A percentile compares a stretch with the other conserved stretches of the same genome.
Conservation (phyloP, 352 stramenopile species). For the Globisporangium uncinulatum region DNA sequence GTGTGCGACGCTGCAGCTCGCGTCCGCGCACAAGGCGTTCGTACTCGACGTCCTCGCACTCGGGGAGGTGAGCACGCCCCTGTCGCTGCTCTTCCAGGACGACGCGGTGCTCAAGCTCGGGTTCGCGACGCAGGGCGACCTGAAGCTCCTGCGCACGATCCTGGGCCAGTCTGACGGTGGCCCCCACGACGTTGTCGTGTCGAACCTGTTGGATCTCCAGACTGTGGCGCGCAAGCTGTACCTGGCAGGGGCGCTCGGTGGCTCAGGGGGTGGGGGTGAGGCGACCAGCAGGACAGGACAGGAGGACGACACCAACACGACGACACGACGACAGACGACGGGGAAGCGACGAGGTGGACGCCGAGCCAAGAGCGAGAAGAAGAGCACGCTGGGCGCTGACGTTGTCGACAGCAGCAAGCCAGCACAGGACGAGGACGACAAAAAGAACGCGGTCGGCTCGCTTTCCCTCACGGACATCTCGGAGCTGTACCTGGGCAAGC, state of each 20-base stretch:
- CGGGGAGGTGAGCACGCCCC: constrained; percentile 19
- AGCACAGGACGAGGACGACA: constrained; percentile 4
- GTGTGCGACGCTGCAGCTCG: constrained; percentile 63
- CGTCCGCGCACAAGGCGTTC: constrained; percentile 49
- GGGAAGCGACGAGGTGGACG: background rate
- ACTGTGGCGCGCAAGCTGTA: constrained; percentile 33
- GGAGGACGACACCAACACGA: no score
- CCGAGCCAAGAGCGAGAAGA: background rate
- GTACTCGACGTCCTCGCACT: constrained; percentile 63
- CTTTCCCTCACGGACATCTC: constrained; percentile 47
- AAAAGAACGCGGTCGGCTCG: constrained; percentile 13
- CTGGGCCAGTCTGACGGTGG: constrained; percentile 16
- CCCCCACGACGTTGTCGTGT: constrained; percentile 25
- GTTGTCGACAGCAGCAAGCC: background rate
- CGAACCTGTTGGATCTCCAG: constrained; percentile 55
- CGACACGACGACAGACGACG: background rate
- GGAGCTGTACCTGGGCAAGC: constrained; percentile 48
- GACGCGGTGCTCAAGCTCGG: constrained; percentile 59
- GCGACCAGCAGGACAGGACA: background rate
- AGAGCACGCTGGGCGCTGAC: background rate
- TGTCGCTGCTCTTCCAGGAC: constrained; percentile 38
- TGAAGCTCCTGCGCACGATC: constrained; percentile 49
- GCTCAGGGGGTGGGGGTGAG: background rate
- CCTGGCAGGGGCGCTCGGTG: background rate
- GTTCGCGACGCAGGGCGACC: constrained; percentile 62